Conservation (phyloP, 192 early-diverging fungal genomes). For the Backusella liffmaniae region DNA sequence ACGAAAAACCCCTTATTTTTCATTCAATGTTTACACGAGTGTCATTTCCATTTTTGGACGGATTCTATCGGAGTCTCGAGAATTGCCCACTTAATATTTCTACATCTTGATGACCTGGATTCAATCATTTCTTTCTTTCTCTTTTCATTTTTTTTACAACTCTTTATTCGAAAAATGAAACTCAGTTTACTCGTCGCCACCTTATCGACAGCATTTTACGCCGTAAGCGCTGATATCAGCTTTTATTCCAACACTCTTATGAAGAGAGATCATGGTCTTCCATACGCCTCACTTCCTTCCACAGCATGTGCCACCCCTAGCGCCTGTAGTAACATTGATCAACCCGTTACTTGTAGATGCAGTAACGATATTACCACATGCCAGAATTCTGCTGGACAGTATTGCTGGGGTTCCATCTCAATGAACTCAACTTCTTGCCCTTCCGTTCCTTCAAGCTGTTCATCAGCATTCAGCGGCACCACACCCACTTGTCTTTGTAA, state of each 20-base stretch:
- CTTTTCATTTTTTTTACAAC: not conserved
- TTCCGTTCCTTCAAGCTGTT: slow-evolving; percentile 16
- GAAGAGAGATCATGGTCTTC: slow-evolving; percentile 26
- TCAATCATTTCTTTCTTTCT: not conserved
- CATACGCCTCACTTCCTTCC: slow-evolving; percentile 17
- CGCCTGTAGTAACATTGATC: slow-evolving; percentile 16
- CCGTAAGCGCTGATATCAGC: not conserved
- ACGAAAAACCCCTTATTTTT: slow-evolving; percentile 2
- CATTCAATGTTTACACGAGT: not conserved
- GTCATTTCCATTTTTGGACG: not conserved
- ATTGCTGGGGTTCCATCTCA: slow-evolving; percentile 26
- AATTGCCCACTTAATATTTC: not conserved
- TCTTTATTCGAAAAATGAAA: slow-evolving; percentile 11
- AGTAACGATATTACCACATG: slow-evolving; percentile 21
- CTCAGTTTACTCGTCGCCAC: slow-evolving; percentile 10
- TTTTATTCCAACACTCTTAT: not conserved
- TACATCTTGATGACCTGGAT: not conserved
- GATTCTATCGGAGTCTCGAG: slow-evolving; percentile 1
- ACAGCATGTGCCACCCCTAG: slow-evolving; percentile 13
- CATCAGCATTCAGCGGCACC: not conserved
- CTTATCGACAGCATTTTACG: not conserved
- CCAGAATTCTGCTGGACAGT: slow-evolving; percentile 5
- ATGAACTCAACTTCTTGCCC: slow-evolving; percentile 18
- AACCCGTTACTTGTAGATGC: slow-evolving; percentile 20
- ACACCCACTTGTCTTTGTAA: slow-evolving; percentile 28